Base-by-base conservation (phyloP, 805 yeast genomes). In the Yarrowia hollandica region DNA sequence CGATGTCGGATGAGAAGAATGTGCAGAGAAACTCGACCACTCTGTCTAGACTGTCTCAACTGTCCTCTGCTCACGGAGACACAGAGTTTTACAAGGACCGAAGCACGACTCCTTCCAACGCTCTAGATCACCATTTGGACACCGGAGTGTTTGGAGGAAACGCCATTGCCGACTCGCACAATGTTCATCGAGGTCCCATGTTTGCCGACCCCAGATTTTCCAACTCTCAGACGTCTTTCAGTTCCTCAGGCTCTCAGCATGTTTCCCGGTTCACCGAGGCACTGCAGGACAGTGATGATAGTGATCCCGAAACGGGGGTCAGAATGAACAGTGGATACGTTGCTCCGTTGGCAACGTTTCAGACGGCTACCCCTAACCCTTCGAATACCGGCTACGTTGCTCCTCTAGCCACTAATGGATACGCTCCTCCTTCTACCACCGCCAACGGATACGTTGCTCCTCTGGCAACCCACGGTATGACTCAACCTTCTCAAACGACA, bases 41-140 rank as follows among this genome's bases (percentile, higher is more conserved):
- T 0, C 9, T 42, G 12, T 26, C 50, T 8, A n/a, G 30, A 22
- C 55, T 42, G 4, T 42, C 50, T 1, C 33, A 28, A 8, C 19
- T 48, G 8, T 31, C 54, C 10, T 42, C 50, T 1, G 26, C 26
- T 2, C 50, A 42, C 19, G 33, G 31, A 10, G 52, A 44, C 2
- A 44, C 26, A 1, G 55, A 48, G 39, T 31, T 48, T 5, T 48
- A 48, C 39, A 44, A 44, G 54, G 54, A 44, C 38, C 5, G 54
- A 44, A 30, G 28, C 18, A 44, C 54, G 6, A 44, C 54, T 28
- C 54, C 54, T 5, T 44, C 54, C 37, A 44, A 19, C 11, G 55
- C 55, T 15, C 55, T 31, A 9, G 39, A 48, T 10, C 39, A 33
- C 15, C 37, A 28, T n/a, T 35, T 18, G 15, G 35, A 18, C 18